phyloP scores from a whole-genome alignment of 495 filamentous ascomycete genomes.

The Hamigera avellanea region DNA sequence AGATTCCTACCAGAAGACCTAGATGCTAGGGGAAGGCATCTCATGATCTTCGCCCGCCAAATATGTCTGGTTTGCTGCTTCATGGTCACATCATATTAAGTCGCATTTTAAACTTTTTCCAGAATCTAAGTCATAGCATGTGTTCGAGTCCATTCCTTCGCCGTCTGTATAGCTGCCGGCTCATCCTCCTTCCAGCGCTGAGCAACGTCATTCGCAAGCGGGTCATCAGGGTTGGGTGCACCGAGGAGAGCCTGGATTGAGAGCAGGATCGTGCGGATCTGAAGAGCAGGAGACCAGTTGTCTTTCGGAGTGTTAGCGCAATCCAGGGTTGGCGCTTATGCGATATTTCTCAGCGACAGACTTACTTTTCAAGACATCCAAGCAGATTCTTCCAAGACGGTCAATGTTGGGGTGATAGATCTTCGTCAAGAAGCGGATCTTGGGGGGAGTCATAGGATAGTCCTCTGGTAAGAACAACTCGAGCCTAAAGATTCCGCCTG shows the following conservation, averaged over 20 bases:
- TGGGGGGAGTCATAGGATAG: constrained; percentile 97
- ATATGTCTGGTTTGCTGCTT: constrained; percentile 6
- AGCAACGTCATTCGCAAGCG: constrained; percentile 93
- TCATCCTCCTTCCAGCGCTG: constrained; percentile 97
- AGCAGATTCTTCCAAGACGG: constrained; percentile 88
- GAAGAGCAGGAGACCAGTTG: constrained; percentile 97
- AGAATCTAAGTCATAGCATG: constrained; percentile 57
- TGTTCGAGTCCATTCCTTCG: constrained; percentile 75
- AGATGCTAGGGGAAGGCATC: too few relatives aligned
- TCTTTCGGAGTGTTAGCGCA: constrained; percentile 39
- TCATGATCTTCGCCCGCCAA: too few relatives aligned
- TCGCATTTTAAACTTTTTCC: too few relatives aligned
- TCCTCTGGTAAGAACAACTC: constrained; percentile 99
- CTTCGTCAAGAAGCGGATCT: constrained; percentile 96
- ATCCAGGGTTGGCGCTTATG: too few relatives aligned
- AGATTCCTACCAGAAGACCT: too few relatives aligned
- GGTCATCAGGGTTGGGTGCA: constrained; percentile 95
- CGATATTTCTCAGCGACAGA: too few relatives aligned
- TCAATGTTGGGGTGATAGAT: constrained; percentile 99
- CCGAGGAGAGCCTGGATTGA: constrained; percentile 95
- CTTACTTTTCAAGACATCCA: constrained; percentile 98
- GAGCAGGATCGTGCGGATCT: constrained; percentile 94
- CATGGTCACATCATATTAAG: constrained; percentile 33
- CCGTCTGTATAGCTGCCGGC: constrained; percentile 77
- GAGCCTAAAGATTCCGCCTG: constrained; percentile 91